These are phyloP conservation scores for Curvularia hawaiiensis DNA, from an alignment of 2,329 filamentous ascomycete species.

Conservation along the genomic window DNA sequence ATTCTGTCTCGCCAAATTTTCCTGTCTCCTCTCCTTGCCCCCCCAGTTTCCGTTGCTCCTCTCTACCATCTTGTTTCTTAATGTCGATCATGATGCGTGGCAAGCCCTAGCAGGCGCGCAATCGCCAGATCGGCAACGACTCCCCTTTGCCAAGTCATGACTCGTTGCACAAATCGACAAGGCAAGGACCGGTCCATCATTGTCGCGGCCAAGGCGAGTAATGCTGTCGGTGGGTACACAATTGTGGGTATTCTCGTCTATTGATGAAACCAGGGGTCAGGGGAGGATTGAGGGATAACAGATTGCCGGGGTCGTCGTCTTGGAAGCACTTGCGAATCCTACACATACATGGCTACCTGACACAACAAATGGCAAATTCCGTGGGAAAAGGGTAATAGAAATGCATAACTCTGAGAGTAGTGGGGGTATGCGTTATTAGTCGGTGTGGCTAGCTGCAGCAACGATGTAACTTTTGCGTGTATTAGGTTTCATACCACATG, in stretches of 20 bases:
- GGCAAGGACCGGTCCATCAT: background rate
- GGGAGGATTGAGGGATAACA: background rate
- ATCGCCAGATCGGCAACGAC: conserved; percentile 3
- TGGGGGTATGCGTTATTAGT: conserved; percentile 1
- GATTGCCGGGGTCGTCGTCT: background rate
- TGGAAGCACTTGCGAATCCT: background rate
- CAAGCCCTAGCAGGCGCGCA: background rate
- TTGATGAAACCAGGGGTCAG: conserved; percentile 11
- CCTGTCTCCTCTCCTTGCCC: background rate
- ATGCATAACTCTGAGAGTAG: background rate
- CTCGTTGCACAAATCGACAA: background rate
- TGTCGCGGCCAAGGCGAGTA: background rate
- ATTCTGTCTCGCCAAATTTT: background rate
- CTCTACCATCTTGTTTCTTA: background rate
- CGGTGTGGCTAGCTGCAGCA: background rate
- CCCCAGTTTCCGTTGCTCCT: background rate
- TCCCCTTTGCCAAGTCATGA: background rate
- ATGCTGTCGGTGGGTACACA: conserved; percentile 1
- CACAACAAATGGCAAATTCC: background rate
- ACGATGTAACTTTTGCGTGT: conserved; percentile 1
- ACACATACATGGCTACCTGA: background rate
- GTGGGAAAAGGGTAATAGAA: background rate
- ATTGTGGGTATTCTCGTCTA: background rate
- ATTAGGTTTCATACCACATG: conserved; percentile 12
- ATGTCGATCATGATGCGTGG: background rate